Evolutionary conservation across 352 stramenopile genomes (phyloP), one percentile per base, ranked within the genome.

Genomic region (Pythium brassicae): DNA sequence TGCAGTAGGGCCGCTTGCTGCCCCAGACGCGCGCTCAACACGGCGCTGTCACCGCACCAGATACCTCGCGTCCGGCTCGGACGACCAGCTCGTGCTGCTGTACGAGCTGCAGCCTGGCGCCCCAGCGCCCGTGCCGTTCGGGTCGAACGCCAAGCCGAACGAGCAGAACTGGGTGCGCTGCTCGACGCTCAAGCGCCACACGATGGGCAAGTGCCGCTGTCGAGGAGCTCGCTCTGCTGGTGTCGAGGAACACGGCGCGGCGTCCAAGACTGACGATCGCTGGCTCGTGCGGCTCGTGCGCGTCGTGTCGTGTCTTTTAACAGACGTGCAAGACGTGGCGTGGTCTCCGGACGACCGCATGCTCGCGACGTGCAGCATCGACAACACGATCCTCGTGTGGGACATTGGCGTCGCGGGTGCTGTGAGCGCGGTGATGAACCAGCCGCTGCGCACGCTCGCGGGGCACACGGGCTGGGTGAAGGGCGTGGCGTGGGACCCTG

Each of bases 381-480:
- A 95, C 68, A 95, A 95, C 59, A 82, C 79, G 32, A 92, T 95
- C 58, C 70, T 90, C 46, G 89, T 95, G 53, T 95, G 86, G 86
- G 78, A 88, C 54, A 78, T 95, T 23, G 75, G 83, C 51, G 63
- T 74, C 14, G 62, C 73, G 1, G 68, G 63, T 26, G 40, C 14
- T 22, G 42, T 89, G 22, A 73, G 54, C 32, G 66, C 86, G 2
- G 74, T 92, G n/a, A 87, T 93, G 74, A 89, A 65, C 35, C 80
- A 89, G 61, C 86, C 86, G 15, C 64, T 95, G 32, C 86, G 90
- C 10, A 89, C 76, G 45, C 76, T 95, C 1, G 66, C 70, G 7
- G 78, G 83, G 1, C 86, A 95, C 65, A 92, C 84, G 44, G 82
- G 86, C 14, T 95, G 86, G 86, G 86, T 93, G 48, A 95, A 95